Conservation (phyloP, 192 early-diverging fungal species). For the Coemansia sp. region DNA sequence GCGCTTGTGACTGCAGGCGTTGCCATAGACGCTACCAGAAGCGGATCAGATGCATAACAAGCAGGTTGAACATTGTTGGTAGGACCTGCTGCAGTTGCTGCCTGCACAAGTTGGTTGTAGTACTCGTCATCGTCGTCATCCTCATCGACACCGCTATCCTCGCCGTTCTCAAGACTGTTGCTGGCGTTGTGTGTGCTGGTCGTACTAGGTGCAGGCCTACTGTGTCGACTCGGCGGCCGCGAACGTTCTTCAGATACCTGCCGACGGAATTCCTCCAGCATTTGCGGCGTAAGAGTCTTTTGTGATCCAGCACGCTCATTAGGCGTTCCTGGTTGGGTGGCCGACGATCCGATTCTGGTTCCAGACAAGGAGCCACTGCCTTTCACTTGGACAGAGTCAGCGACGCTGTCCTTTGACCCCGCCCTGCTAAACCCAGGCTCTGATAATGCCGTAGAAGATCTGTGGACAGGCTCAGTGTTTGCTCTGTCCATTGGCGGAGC, state of each 20-base stretch:
- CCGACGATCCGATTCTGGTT: background rate
- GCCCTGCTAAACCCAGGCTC: background rate
- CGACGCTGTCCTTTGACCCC: background rate
- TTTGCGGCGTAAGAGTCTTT: slow-evolving; percentile 52
- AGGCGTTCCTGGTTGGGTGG: slow-evolving; percentile 37
- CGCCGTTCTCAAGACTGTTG: background rate
- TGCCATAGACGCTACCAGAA: background rate
- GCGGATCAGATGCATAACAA: background rate
- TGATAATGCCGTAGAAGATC: slow-evolving; percentile 7
- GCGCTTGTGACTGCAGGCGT: background rate
- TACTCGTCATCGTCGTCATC: slow-evolving; percentile 30
- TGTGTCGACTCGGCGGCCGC: slow-evolving; percentile 1
- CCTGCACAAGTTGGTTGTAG: slow-evolving; percentile 30
- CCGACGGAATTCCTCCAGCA: slow-evolving; percentile 36
- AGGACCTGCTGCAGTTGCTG: slow-evolving; percentile 3
- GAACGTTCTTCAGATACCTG: slow-evolving; percentile 23
- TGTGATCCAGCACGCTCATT: slow-evolving; percentile 34
- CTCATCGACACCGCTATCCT: slow-evolving; percentile 21
- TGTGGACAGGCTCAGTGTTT: slow-evolving; percentile 44
- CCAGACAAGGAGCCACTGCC: too few species aligned
- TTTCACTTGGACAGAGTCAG: background rate
- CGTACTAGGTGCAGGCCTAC: background rate
- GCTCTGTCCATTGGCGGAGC: slow-evolving; percentile 18
- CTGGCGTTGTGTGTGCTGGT: background rate
- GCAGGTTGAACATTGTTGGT: background rate